Evolutionary conservation across 2,329 filamentous ascomycete species (phyloP).

Genomic region (Simplicillium sp.): DNA sequence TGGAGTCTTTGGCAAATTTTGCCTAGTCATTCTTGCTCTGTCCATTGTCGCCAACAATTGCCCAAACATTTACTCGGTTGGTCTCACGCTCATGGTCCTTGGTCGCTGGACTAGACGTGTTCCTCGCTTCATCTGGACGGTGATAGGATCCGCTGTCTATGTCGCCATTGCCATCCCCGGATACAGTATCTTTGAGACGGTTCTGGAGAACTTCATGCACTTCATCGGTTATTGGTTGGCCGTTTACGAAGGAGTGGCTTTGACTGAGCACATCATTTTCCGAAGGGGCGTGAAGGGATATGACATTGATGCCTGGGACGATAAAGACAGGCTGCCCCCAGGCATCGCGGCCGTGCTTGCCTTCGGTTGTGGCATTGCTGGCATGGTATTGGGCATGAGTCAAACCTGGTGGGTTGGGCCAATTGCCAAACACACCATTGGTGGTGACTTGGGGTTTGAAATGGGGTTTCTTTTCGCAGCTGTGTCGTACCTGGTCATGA

Average conservation of each 20-base stretch:
- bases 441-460: constrained; percentile 43
- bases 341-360: constrained; percentile 54
- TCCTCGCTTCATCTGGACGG: constrained; percentile 60
- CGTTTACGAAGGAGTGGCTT: constrained; percentile 58
- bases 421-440: constrained; percentile 51
- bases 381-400: constrained; percentile 61
- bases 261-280: constrained; percentile 62
- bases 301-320: constrained; percentile 46
- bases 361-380: constrained; percentile 54
- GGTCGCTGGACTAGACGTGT: constrained; percentile 47
- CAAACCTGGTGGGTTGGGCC: constrained; percentile 62
- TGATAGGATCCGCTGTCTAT: constrained; percentile 51
- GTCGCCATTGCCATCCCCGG: constrained; percentile 62
- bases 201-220: constrained; percentile 63
- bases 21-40: constrained; percentile 55
- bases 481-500: constrained; percentile 39
- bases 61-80: constrained; percentile 63
- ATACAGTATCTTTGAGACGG: constrained; percentile 52
- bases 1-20: constrained; percentile 64
- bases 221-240: constrained; percentile 65
- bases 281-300: constrained; percentile 53
- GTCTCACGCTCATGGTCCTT: constrained; percentile 58
- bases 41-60: constrained; percentile 63
- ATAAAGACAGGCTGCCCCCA: constrained; percentile 46
- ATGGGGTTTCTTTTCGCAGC: constrained; percentile 52